These are phyloP conservation scores for Kwoniella botswanensis DNA, from an alignment of 768 basidiomycete species.

Conservation along the genomic window DNA sequence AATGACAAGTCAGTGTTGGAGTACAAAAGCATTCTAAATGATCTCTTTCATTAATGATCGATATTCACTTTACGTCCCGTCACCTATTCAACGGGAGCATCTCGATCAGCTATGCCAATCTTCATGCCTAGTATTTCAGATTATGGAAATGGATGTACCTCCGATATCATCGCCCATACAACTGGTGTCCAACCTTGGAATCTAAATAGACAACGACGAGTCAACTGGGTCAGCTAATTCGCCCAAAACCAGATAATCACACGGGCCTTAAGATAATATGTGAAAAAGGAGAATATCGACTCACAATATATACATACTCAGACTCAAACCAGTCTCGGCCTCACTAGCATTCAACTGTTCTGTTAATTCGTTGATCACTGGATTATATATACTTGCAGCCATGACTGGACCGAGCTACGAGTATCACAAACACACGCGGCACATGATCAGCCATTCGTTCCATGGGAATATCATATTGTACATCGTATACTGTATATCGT, in stretches of 20 bases:
- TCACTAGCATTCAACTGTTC: constrained; percentile 52
- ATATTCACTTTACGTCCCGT: constrained; percentile 48
- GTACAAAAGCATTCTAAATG: no score
- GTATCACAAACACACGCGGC: neutral
- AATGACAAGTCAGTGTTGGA: neutral
- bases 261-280: no score
- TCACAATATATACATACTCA: constrained; percentile 58
- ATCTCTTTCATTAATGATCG: no score
- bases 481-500: no score
- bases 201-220: constrained; percentile 4
- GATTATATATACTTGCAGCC: constrained; percentile 58
- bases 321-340: constrained; percentile 54
- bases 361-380: constrained; percentile 56
- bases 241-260: neutral
- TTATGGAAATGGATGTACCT: constrained; percentile 24
- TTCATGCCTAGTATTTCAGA: neutral
- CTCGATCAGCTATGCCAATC: constrained; percentile 22
- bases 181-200: constrained; percentile 49
- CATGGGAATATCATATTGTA: neutral
- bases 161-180: constrained; percentile 52
- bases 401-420: constrained; percentile 55
- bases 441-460: neutral
- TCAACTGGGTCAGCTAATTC: neutral
- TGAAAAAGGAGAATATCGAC: neutral
- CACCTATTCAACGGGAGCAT: constrained; percentile 20